Base-by-base conservation (phyloP, 1,284 basidiomycete species). In the Peniophora sp. region DNA sequence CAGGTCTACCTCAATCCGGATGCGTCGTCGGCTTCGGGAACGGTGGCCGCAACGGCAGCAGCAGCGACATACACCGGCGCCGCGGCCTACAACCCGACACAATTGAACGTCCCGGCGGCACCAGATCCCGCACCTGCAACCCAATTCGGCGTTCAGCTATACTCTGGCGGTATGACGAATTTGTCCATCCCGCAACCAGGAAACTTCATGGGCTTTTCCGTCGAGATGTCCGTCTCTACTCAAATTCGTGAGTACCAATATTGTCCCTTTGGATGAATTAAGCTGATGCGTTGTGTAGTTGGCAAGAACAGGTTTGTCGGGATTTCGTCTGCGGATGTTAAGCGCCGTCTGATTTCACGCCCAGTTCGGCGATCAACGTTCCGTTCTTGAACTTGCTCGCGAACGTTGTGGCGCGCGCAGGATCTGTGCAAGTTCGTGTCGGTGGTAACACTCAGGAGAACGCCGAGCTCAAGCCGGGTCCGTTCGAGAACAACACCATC, bases 361-460 rank as follows among this genome's bases (percentile, higher is more conserved):
- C 27, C 48, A 80, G 79, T 8, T 68, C 75, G 1, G 60, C 70
- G 43, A 56, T 85, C 17, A 73, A 79, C 48, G 75, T 83, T 0
- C 78, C 81, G 0, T 87, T 91, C 63, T 73, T 91, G 15, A 91
- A 91, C 65, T 75, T 90, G 51, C 74, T 92, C 70, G 72, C 80
- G 3, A 83, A 82, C 54, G 68, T 90, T 39, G 67, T 73, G 54
- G 73, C 80, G 47, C 76, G 85, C 12, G 72, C 71, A 9, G 87
- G 87, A 1, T 61, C 71, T 3, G 72, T 85, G 3, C 64, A 69
- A 37, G 66, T 90, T 15, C 82, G 88, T 42, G 74, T 90, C 3
- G 88, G 88, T 36, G 88, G 88, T 51, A 90, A 90, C 64, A 83
- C 83, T 2, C 85, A 88, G 59, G 85, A 88, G 54, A 75, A 69